Base-by-base conservation (phyloP, 2,329 filamentous ascomycete species). In the Furcasterigmium furcatum region DNA sequence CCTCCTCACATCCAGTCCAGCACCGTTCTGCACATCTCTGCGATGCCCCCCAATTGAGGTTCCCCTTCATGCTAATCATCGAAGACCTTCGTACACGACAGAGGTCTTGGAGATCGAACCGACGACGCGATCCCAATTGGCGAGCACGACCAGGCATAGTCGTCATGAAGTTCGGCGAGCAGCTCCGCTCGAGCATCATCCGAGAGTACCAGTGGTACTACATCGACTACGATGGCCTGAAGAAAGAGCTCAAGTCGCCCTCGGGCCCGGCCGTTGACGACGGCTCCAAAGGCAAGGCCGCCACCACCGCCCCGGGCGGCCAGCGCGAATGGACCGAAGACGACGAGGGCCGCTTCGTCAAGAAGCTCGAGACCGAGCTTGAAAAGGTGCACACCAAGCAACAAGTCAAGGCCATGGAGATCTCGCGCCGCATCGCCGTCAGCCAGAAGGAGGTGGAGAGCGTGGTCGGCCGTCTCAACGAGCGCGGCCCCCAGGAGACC, bases 371-470 rank as follows among this genome's bases (percentile, higher is more conserved):
- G 71, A 76, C 80, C 48, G 92, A 99, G 74, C 82, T 99, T 49
- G 92, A 97, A 60, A 97, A 97, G 74, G 94, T 99, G 50, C 95
- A 95, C 65, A 92, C 87, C 46, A 97, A 97, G 72, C 92, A 97
- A 71, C 90, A 95, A 71, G 86, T 96, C 65, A 97, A 97, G 78
- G 88, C 90, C 55, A 89, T 94, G 65, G 94, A 99, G 71, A 96
- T 99, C 58, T 85, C 94, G 48, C 82, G 91, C 47, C 84, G 92
- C 51, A 97, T 99, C 58, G 85, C 87, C 56, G 82, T 85, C 48
- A 91, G 86, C 62, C 91, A 97, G 70, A 82, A 84, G 61, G 94
- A 97, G 64, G 94, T 99, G 54, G 85, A 81, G 55, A 87, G 95
- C 55, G 91, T 96, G 24, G 86, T 96, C 52, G 79, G 81, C 44